phyloP scores from a whole-genome alignment of 345 rosid species.

The Iberis pinnata region DNA sequence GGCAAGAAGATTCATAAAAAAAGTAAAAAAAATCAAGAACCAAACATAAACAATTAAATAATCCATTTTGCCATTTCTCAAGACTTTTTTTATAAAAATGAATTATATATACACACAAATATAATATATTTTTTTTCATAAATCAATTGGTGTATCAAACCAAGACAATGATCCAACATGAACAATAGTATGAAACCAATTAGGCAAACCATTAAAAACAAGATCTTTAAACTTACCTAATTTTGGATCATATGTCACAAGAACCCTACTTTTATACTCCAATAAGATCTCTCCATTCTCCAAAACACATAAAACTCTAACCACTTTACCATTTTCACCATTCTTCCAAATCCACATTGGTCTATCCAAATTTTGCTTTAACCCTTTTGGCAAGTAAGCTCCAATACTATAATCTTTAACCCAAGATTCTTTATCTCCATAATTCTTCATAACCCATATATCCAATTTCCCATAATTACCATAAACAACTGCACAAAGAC shows the following conservation, averaged over 20 bases:
- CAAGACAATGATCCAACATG: slow-evolving; percentile 67
- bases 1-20: too few relatives aligned
- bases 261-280: slow-evolving; percentile 68
- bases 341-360: slow-evolving; percentile 52
- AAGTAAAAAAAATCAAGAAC: too few relatives aligned
- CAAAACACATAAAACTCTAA: slow-evolving; percentile 48
- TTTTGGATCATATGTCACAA: slow-evolving; percentile 64
- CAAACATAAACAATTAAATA: too few relatives aligned
- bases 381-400: slow-evolving; percentile 56
- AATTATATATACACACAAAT: too few relatives aligned
- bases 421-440: slow-evolving; percentile 70
- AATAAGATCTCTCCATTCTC: slow-evolving; percentile 68
- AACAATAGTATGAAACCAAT: slow-evolving; percentile 63
- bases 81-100: too few relatives aligned
- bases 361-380: slow-evolving; percentile 47
- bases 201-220: slow-evolving; percentile 49
- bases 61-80: too few relatives aligned
- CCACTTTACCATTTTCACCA: slow-evolving; percentile 37
- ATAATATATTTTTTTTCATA: slow-evolving; percentile 1
- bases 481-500: slow-evolving; percentile 58
- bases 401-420: slow-evolving; percentile 53
- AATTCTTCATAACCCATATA: slow-evolving; percentile 80
- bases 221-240: slow-evolving; percentile 55
- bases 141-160: slow-evolving; percentile 40
- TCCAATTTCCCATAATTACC: slow-evolving; percentile 69